A percentile compares a stretch with the other conserved stretches of the same genome.
phyloP scores from a whole-genome alignment of 306 rosid genomes.

The Trifolium pratense region DNA sequence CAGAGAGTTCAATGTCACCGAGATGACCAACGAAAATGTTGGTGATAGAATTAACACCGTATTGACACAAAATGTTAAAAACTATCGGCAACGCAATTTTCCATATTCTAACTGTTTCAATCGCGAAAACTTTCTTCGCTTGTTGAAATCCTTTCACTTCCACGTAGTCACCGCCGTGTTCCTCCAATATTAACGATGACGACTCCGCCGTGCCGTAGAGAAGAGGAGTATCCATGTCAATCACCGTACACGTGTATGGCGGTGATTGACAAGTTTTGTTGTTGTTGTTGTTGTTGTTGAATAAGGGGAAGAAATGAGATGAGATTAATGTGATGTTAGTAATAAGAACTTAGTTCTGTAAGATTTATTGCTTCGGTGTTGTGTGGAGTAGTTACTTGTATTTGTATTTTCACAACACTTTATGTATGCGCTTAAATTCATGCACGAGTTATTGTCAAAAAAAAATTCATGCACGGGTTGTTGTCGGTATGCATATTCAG shows the following conservation, averaged over 20 bases:
- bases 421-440: no score
- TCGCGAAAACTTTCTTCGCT: constrained; percentile 46
- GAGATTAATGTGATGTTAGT: no score
- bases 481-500: no score
- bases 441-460: no score
- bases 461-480: no score
- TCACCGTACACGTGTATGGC: constrained; percentile 4
- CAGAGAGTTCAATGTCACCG: constrained; percentile 79
- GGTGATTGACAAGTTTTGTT: no score
- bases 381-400: no score
- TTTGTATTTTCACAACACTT: no score
- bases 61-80: constrained; percentile 60
- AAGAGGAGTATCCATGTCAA: constrained; percentile 40
- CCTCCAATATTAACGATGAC: constrained; percentile 18
- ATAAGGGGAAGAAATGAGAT: no score
- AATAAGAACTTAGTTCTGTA: no score
- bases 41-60: constrained; percentile 60
- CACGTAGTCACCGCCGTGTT: constrained; percentile 54
- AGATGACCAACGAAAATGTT: constrained; percentile 81
- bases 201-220: constrained; percentile 22
- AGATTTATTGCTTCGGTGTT: no score
- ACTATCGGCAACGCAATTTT: constrained; percentile 61
- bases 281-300: no score
- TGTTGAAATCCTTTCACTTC: constrained; percentile 40
- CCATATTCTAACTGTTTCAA: constrained; percentile 58